Percentiles rank a stretch among this genome's conserved stretches.
Evolutionary conservation across 139 green algal species (phyloP).

Genomic region (Ettlia oleoabundans): DNA sequence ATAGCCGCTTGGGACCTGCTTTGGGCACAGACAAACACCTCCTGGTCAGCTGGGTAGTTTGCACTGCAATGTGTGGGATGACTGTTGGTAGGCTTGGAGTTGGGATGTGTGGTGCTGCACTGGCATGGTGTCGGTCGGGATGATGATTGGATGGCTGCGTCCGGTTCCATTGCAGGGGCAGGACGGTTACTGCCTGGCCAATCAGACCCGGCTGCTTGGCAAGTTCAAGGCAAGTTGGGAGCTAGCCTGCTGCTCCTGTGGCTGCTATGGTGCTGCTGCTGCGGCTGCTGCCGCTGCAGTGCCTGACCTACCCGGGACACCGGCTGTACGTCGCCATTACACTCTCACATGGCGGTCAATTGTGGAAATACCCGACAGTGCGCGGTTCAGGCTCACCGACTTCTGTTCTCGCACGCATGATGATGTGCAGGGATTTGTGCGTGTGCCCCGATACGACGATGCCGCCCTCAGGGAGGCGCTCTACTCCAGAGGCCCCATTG

Average conservation of each 20-base stretch:
- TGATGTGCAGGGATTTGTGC: constrained; percentile 56
- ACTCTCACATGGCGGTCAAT: too few relatives aligned
- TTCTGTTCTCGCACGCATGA: background rate
- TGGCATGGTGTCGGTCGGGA: background rate
- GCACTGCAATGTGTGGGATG: too few relatives aligned
- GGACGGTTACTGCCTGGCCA: constrained; percentile 51
- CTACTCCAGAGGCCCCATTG: constrained; percentile 43
- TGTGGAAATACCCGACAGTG: too few relatives aligned
- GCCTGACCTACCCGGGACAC: too few relatives aligned
- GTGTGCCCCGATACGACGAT: constrained; percentile 56
- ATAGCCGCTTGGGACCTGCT: background rate
- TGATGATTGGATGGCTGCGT: background rate
- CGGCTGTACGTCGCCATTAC: too few relatives aligned
- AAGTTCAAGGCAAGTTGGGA: constrained; percentile 25
- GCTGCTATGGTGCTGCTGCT: background rate
- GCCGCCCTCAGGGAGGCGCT: constrained; percentile 61
- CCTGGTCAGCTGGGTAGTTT: too few relatives aligned
- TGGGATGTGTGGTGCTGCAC: too few relatives aligned
- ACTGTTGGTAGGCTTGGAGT: too few relatives aligned
- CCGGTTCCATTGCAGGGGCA: constrained; percentile 27
- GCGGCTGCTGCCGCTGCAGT: background rate
- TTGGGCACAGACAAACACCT: too few relatives aligned
- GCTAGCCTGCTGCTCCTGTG: background rate
- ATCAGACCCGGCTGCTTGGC: constrained; percentile 3
- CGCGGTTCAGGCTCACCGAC: too few relatives aligned